Evolutionary conservation across 495 filamentous ascomycete species (phyloP).

Genomic region (Cercophora sp.): DNA sequence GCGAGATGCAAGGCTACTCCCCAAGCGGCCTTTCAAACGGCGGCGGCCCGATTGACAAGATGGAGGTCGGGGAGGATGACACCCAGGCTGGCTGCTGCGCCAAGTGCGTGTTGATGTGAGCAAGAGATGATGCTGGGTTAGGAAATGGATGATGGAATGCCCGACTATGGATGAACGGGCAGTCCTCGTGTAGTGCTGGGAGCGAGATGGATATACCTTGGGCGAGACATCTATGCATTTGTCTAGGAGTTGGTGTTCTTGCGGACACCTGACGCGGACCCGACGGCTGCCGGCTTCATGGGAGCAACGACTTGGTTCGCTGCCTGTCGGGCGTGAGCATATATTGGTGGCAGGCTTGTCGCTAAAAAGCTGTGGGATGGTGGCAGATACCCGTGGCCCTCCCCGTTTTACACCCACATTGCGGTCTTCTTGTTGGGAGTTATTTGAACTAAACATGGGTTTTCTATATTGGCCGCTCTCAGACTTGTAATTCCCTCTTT

Average conservation of each 20-base stretch:
- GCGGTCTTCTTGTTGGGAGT: slow-evolving; percentile 20
- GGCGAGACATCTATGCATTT: slow-evolving; percentile 8
- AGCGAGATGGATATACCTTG: slow-evolving; percentile 4
- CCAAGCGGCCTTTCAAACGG: slow-evolving; percentile 59
- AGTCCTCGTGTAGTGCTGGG: not conserved
- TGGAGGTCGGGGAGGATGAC: slow-evolving; percentile 72
- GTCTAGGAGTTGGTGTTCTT: slow-evolving; percentile 3
- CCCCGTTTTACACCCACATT: slow-evolving; percentile 16
- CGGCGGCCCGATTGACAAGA: slow-evolving; percentile 62
- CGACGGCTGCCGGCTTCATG: slow-evolving; percentile 1
- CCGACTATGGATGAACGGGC: not conserved
- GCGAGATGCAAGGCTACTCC: slow-evolving; percentile 85
- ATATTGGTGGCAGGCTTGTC: not conserved
- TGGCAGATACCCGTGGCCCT: no score
- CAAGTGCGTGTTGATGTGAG: slow-evolving; percentile 88
- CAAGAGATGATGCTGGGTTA: not conserved
- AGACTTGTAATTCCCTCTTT: slow-evolving; percentile 26
- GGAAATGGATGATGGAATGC: not conserved
- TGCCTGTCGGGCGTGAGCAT: not conserved
- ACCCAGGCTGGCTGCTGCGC: slow-evolving; percentile 75
- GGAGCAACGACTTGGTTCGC: not conserved
- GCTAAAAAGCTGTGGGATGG: slow-evolving; percentile 1
- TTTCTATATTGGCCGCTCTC: slow-evolving; percentile 21
- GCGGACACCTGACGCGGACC: not conserved
- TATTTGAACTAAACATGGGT: slow-evolving; percentile 26